Percentiles rank a stretch among this genome's conserved stretches.
phyloP scores from a whole-genome alignment of 441 rosid species.

The Croton setiger region DNA sequence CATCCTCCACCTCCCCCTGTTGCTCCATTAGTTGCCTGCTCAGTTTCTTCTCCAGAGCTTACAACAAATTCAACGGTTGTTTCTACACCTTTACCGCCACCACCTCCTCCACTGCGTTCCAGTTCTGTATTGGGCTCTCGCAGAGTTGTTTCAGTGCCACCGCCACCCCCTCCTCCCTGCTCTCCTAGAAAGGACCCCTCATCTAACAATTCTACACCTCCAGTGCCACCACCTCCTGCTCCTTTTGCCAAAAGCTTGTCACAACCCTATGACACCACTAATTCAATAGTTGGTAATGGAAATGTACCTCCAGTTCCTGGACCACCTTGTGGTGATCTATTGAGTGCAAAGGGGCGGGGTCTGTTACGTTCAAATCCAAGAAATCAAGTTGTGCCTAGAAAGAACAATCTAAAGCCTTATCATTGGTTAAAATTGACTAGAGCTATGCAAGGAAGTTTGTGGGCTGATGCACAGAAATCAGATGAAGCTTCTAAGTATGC shows the following conservation, averaged over 20 bases:
- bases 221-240: slow-evolving; percentile 68
- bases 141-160: slow-evolving; percentile 27
- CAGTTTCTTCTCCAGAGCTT: slow-evolving; percentile 39
- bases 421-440: slow-evolving; percentile 96
- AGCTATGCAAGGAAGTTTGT: slow-evolving; percentile 89
- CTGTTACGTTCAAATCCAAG: slow-evolving; percentile 44
- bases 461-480: slow-evolving; percentile 90
- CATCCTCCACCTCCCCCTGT: slow-evolving; percentile 32
- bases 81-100: slow-evolving; percentile 34
- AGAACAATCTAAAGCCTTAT: slow-evolving; percentile 79
- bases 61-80: neutral
- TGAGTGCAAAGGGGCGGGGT: slow-evolving; percentile 56
- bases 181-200: slow-evolving; percentile 17
- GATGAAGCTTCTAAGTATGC: slow-evolving; percentile 75
- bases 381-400: slow-evolving; percentile 54
- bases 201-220: slow-evolving; percentile 30
- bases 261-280: slow-evolving; percentile 25
- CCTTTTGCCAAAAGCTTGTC: slow-evolving; percentile 40
- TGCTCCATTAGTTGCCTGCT: slow-evolving; percentile 27
- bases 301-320: slow-evolving; percentile 69
- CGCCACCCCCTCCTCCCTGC: slow-evolving; percentile 33
- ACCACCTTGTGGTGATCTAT: slow-evolving; percentile 46
- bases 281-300: slow-evolving; percentile 35
- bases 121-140: slow-evolving; percentile 21
- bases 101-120: slow-evolving; percentile 48